These are phyloP conservation scores for Striga hermonthica DNA, from an alignment of 305 asterid species.

Conservation along the genomic window DNA sequence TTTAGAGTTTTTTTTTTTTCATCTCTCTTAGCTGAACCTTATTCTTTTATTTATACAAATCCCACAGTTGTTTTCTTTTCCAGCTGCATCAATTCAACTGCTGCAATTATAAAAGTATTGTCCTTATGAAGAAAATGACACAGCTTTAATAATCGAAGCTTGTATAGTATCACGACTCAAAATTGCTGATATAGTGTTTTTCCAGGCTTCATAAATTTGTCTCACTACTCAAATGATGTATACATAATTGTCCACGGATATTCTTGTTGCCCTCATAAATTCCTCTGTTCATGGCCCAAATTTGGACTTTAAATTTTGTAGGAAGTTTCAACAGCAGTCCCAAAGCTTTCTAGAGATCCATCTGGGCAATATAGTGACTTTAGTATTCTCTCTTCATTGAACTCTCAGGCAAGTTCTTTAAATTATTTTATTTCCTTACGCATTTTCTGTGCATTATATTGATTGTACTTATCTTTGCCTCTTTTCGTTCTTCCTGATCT, in stretches of 20 bases:
- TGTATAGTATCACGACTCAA: neutral
- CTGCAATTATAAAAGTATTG: constrained; percentile 18
- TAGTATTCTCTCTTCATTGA: constrained; percentile 84
- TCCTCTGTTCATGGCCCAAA: constrained; percentile 15
- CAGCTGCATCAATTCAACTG: constrained; percentile 5
- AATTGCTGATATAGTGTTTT: too few relatives aligned
- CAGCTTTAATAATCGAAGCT: constrained; percentile 5
- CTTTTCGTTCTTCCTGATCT: constrained; percentile 12
- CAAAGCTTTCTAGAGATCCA: constrained; percentile 82
- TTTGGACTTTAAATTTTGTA: constrained; percentile 35
- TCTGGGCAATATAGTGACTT: constrained; percentile 96
- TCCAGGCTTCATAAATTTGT: neutral
- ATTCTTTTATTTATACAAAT: neutral
- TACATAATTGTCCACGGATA: constrained; percentile 22
- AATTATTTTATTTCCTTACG: constrained; percentile 18
- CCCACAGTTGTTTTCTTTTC: neutral
- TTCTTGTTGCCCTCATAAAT: neutral
- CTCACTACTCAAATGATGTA: constrained; percentile 20
- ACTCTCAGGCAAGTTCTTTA: constrained; percentile 64
- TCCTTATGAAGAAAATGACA: constrained; percentile 12
- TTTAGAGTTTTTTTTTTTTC: too few relatives aligned
- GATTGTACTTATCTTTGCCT: constrained; percentile 27
- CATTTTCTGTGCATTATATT: constrained; percentile 27
- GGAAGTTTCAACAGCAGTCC: constrained; percentile 86
- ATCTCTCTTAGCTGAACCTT: neutral